phyloP scores from a whole-genome alignment of 139 green algal species.

The Chlorella sp. region DNA sequence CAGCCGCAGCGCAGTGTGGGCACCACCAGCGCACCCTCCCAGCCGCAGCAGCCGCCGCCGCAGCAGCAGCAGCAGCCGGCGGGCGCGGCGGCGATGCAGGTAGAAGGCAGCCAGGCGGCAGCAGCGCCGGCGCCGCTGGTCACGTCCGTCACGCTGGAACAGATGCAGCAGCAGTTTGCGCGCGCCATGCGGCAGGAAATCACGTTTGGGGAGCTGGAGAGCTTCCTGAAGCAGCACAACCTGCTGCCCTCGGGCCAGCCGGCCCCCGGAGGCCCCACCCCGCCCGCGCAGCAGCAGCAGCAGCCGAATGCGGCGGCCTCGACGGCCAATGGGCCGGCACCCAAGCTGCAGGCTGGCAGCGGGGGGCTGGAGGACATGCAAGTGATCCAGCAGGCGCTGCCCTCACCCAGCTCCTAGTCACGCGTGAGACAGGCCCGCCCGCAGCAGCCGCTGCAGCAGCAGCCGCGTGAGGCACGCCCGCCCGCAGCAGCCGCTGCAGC shows the following conservation, averaged over 20 bases:
- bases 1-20: background rate
- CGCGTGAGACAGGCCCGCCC: background rate
- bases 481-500: background rate
- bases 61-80: background rate
- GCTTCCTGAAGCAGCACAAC: slow-evolving; percentile 32
- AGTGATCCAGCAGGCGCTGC: slow-evolving; percentile 22
- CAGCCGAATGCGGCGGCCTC: background rate
- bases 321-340: background rate
- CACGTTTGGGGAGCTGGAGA: slow-evolving; percentile 31
- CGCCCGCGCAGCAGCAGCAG: no score
- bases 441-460: background rate
- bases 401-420: background rate
- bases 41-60: background rate
- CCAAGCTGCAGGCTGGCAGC: background rate
- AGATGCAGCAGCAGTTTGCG: slow-evolving; percentile 40
- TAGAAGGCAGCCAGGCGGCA: background rate
- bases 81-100: background rate
- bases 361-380: slow-evolving; percentile 28
- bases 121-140: slow-evolving; percentile 6
- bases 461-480: background rate
- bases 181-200: slow-evolving; percentile 38
- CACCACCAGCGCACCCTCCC: background rate
- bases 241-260: slow-evolving; percentile 26
- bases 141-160: slow-evolving; percentile 8
- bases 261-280: background rate